phyloP scores from a whole-genome alignment of 345 rosid genomes.

The Lumnitzera racemosa region DNA sequence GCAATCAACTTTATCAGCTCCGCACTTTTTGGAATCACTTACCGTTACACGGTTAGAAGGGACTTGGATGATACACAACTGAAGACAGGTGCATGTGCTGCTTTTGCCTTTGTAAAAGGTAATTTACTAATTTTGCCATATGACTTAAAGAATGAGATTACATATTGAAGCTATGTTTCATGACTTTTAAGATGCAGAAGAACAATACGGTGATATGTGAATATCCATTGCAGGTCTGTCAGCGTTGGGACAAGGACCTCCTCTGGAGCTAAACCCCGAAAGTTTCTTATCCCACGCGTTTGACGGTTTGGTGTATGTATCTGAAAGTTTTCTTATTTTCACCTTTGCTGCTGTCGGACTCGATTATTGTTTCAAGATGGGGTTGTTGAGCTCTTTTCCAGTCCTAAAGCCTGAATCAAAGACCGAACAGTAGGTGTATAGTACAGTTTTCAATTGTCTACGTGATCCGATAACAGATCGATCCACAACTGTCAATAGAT shows the following conservation, averaged over 20 bases:
- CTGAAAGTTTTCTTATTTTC: constrained; percentile 45
- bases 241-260: constrained; percentile 47
- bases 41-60: constrained; percentile 65
- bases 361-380: constrained; percentile 50
- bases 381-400: constrained; percentile 51
- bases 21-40: constrained; percentile 82
- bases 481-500: no score
- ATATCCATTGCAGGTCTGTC: constrained; percentile 52
- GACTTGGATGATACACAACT: constrained; percentile 68
- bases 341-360: constrained; percentile 44
- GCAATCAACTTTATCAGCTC: constrained; percentile 65
- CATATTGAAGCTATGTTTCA: no score
- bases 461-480: no score
- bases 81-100: constrained; percentile 68
- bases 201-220: neutral
- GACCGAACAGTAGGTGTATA: no score
- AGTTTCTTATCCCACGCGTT: constrained; percentile 40
- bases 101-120: constrained; percentile 84
- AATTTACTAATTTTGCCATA: no score
- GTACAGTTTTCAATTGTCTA: no score
- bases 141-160: no score
- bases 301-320: constrained; percentile 31
- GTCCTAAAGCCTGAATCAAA: constrained; percentile 14
- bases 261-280: constrained; percentile 41
- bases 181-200: no score